Conservation (phyloP, 1,284 basidiomycete species). For the Rhizoctonia solani region DNA sequence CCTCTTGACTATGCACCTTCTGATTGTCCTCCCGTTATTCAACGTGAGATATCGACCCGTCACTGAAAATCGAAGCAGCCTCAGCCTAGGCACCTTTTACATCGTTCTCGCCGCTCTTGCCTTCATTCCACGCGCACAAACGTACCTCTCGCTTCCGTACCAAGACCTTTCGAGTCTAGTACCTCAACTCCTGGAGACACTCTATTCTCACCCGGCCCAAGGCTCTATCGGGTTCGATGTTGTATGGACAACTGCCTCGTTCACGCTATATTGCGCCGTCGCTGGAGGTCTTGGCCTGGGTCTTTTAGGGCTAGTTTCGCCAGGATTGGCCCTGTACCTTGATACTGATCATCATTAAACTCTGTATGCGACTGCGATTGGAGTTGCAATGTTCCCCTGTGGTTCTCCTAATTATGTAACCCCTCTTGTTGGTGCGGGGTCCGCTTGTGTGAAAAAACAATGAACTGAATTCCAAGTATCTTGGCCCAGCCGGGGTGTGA, state of each 20-base stretch:
- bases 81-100: constrained; percentile 47
- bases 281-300: neutral
- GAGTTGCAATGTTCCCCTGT: too few relatives aligned
- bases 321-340: constrained; percentile 25
- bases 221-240: constrained; percentile 69
- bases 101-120: constrained; percentile 47
- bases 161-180: constrained; percentile 36
- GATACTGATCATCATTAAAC: neutral
- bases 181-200: constrained; percentile 44
- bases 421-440: too few relatives aligned
- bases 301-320: constrained; percentile 3
- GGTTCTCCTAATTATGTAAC: too few relatives aligned
- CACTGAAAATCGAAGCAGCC: constrained; percentile 40
- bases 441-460: too few relatives aligned
- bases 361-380: neutral
- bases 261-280: constrained; percentile 16
- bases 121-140: constrained; percentile 51
- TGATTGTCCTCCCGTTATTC: constrained; percentile 62
- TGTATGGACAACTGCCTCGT: constrained; percentile 54
- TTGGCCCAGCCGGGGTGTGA: too few relatives aligned
- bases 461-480: too few relatives aligned
- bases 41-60: constrained; percentile 42
- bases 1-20: constrained; percentile 65
- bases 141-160: constrained; percentile 42
- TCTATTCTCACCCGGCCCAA: constrained; percentile 65